A percentile compares a stretch with the other conserved stretches of the same genome.
Conservation (phyloP, 768 basidiomycete species). For the Hericium rajendrae region DNA sequence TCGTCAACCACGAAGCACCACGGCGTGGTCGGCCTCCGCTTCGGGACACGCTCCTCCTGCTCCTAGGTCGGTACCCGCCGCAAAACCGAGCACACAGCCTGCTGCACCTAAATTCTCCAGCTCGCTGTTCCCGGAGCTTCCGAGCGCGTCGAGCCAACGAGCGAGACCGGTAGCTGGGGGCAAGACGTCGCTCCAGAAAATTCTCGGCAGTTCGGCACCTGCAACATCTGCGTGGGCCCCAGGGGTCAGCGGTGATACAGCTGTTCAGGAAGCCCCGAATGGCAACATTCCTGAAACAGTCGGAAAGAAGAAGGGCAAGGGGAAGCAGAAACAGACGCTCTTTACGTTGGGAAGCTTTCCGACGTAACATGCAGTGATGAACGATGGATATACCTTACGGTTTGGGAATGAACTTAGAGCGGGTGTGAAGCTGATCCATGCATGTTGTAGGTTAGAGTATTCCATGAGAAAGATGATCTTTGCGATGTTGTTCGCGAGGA, state of each 20-base stretch:
- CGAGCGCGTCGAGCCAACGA: conserved; percentile 31
- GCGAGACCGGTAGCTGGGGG: conserved; percentile 42
- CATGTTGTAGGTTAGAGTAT: too few relatives aligned
- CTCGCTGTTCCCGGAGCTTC: conserved; percentile 63
- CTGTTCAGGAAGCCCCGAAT: conserved; percentile 4
- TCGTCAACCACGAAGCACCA: conserved; percentile 12
- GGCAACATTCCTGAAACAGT: conserved; percentile 11
- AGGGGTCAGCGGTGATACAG: conserved; percentile 2
- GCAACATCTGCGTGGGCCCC: conserved; percentile 24
- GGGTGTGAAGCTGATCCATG: too few relatives aligned
- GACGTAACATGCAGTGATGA: conserved; percentile 9
- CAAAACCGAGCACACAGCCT: conserved; percentile 2
- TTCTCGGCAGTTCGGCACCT: conserved; percentile 41
- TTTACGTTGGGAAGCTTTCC: conserved; percentile 56
- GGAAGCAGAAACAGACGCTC: conserved; percentile 77
- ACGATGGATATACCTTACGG: too few relatives aligned
- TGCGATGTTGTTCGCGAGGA: too few relatives aligned
- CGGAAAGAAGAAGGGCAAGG: conserved; percentile 70
- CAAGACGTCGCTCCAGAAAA: conserved; percentile 58
- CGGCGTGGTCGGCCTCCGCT: conserved; percentile 17
- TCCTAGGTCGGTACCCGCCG: conserved; percentile 6
- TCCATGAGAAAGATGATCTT: too few relatives aligned
- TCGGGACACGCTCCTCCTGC: conserved; percentile 14
- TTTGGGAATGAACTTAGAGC: too few relatives aligned
- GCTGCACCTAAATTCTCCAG: conserved; percentile 32